Evolutionary conservation across 73 alveolate species (phyloP).

Genomic region (Tetrahymena borealis): DNA sequence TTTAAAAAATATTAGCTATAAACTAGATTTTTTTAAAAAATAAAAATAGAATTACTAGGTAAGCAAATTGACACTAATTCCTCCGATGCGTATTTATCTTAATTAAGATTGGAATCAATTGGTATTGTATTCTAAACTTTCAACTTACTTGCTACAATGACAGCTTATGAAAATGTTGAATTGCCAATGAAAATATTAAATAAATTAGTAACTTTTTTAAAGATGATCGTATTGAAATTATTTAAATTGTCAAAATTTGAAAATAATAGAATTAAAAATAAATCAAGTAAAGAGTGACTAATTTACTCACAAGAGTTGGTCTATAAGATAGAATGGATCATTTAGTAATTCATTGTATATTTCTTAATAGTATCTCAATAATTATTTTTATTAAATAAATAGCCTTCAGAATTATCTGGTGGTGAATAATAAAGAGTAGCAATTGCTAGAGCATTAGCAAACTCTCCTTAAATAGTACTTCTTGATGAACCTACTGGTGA

Average conservation of each 20-base stretch:
- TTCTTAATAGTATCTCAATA: neutral
- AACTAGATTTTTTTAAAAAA: neutral
- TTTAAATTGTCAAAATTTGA: neutral
- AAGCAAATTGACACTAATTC: slow-evolving; percentile 68
- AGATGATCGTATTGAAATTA: neutral
- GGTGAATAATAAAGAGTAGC: slow-evolving; percentile 98
- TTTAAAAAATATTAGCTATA: neutral
- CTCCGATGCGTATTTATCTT: slow-evolving; percentile 75
- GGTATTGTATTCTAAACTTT: slow-evolving; percentile 95
- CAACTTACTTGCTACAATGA: slow-evolving; percentile 91
- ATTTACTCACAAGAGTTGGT: slow-evolving; percentile 84
- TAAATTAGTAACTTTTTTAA: neutral
- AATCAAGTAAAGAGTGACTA: slow-evolving; percentile 51
- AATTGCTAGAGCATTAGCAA: slow-evolving; percentile 93
- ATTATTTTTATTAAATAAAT: neutral
- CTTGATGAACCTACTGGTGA: slow-evolving; percentile 98
- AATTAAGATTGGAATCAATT: slow-evolving; percentile 72
- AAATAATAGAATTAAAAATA: slow-evolving; percentile 14
- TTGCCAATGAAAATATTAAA: slow-evolving; percentile 69
- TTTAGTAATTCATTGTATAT: slow-evolving; percentile 17
- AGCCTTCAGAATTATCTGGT: slow-evolving; percentile 94
- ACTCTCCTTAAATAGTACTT: slow-evolving; percentile 89
- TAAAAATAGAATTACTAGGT: slow-evolving; percentile 64
- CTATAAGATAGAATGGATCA: slow-evolving; percentile 95
- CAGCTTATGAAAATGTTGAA: slow-evolving; percentile 93